phyloP scores from a whole-genome alignment of 73 alveolate species.

The Paramecium octaurelia region DNA sequence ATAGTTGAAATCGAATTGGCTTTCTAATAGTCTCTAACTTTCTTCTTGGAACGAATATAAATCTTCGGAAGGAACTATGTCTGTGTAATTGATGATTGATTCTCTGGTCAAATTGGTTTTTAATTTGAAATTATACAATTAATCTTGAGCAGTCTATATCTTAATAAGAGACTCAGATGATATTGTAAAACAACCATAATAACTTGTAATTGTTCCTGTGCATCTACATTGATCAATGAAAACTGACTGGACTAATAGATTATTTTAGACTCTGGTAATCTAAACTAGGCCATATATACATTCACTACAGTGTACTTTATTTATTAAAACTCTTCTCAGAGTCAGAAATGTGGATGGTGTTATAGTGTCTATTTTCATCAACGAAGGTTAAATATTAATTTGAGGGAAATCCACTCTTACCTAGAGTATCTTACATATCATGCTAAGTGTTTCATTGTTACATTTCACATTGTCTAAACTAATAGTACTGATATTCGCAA shows the following conservation, averaged over 20 bases:
- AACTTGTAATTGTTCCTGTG: not conserved
- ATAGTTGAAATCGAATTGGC: not conserved
- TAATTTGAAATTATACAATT: not conserved
- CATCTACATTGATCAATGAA: not conserved
- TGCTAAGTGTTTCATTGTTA: not conserved
- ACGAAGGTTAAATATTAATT: not conserved
- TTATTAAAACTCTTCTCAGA: not conserved
- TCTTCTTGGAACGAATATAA: no score
- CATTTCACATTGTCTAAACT: not conserved
- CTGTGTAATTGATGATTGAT: not conserved
- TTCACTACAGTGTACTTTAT: not conserved
- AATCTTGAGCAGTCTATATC: not conserved
- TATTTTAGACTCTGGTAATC: not conserved
- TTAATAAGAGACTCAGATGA: not conserved
- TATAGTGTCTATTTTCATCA: not conserved
- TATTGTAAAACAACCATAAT: conserved; percentile 2
- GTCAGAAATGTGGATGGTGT: not conserved
- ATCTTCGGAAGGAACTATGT: not conserved
- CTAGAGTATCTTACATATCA: not conserved
- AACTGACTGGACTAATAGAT: not conserved
- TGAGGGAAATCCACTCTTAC: not conserved
- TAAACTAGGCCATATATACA: not conserved
- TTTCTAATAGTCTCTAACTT: not conserved
- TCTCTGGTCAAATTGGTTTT: not conserved
- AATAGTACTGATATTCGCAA: not conserved